These are phyloP conservation scores for Aspergillus costaricaensis DNA, from an alignment of 2,329 filamentous ascomycete genomes.

Conservation along the genomic window DNA sequence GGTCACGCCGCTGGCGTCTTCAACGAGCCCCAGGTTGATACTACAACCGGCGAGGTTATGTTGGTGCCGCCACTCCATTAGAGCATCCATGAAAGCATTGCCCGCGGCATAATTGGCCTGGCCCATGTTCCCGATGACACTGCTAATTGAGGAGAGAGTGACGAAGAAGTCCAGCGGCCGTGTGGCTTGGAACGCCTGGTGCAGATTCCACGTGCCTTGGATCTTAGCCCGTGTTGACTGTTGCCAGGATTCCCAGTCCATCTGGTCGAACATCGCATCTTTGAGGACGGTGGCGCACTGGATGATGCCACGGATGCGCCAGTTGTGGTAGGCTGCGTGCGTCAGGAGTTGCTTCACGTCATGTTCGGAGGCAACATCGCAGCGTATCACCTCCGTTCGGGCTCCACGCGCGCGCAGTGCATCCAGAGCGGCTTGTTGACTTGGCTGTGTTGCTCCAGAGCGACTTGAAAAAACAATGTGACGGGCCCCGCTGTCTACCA, in stretches of 20 bases:
- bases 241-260: conserved; percentile 16
- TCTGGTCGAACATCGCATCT: conserved; percentile 16
- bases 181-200: conserved; percentile 31
- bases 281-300: conserved; percentile 21
- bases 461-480: conserved; percentile 26
- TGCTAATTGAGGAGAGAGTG: conserved; percentile 58
- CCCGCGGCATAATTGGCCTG: conserved; percentile 36
- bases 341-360: conserved; percentile 13
- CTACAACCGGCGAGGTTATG: conserved; percentile 22
- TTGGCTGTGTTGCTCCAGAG: conserved; percentile 13
- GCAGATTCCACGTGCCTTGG: conserved; percentile 24
- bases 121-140: conserved; percentile 29
- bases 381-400: conserved; percentile 18
- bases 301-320: conserved; percentile 16
- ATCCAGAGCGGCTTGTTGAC: conserved; percentile 20
- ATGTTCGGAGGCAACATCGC: conserved; percentile 19
- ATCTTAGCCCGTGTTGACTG: conserved; percentile 16
- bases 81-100: conserved; percentile 36
- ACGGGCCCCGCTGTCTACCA: conserved; percentile 22
- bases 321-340: not conserved
- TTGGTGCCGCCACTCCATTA: conserved; percentile 31
- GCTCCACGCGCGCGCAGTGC: conserved; percentile 16
- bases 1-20: conserved; percentile 24
- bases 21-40: conserved; percentile 6
- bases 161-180: conserved; percentile 59